Base-by-base conservation (phyloP, 768 basidiomycete species). In the Butyriboletus loyo region DNA sequence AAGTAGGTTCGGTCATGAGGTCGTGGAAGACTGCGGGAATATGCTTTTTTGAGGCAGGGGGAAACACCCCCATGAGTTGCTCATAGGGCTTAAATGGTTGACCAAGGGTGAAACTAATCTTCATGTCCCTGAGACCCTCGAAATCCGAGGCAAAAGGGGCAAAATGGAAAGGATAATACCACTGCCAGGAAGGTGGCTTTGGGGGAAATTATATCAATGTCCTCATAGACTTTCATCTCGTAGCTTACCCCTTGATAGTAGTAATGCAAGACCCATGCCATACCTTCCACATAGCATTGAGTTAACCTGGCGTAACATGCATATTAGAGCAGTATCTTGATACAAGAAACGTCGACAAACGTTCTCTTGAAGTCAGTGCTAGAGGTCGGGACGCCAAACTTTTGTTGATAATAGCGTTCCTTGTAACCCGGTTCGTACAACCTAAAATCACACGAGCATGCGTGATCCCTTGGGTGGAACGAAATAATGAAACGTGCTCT, bases 111-210 rank as follows among this genome's bases (percentile, higher is more conserved):
- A 98, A 98, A 34, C 75, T 70, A 66, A 98, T 84, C 34, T 92
- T 74, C 82, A 95, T 84, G 57, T 84, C 77, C 32, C 78, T 80
- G 42, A 96, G 75, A 40, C 89, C 85, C 50, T 81, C 79, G 59
- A 98, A 98, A 69, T 99, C 97, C 54, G 87, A 86, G 8, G 97
- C 97, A 68, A 99, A 99, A 1, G 97, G 97, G 13, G 97, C 92
- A 68, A 97, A 99, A 71, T 99, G 97, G 64, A 89, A 95, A 1
- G 97, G 97, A 69, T 98, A 98, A 73, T 88, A 99, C 97, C 97
- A 99, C 64, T 94, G 85, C 96, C 96, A 98, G 3, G 95, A 97
- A 4, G 91, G 89, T 8, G 90, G 84, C 92, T 88, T 54, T 39
- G 42, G 35, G 40, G 46, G 46, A 55, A 56, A 44, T 47, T 59